These are phyloP conservation scores for Filobasidium uniguttulatum DNA, from an alignment of 1,284 basidiomycete species.

Conservation along the genomic window DNA sequence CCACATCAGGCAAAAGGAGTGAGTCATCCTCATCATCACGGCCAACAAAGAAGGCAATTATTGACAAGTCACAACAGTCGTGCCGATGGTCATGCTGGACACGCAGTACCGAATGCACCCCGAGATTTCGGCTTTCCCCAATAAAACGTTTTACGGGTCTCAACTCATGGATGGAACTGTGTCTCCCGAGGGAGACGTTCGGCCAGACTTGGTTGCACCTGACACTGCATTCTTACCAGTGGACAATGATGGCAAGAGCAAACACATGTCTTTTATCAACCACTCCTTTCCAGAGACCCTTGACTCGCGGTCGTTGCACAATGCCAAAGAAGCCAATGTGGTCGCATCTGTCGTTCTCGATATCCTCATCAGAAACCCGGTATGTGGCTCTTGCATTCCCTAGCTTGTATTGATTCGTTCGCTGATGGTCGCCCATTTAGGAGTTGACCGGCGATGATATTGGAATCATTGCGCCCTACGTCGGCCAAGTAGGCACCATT, in stretches of 20 bases:
- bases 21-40: neutral
- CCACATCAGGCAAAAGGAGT: slow-evolving; percentile 46
- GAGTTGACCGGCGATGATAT: slow-evolving; percentile 56
- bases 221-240: slow-evolving; percentile 37
- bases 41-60: no score
- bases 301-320: slow-evolving; percentile 56
- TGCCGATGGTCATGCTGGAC: slow-evolving; percentile 77
- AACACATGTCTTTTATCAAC: slow-evolving; percentile 46
- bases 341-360: slow-evolving; percentile 68
- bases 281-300: slow-evolving; percentile 54
- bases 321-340: slow-evolving; percentile 58
- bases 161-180: slow-evolving; percentile 60
- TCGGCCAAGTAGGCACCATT: slow-evolving; percentile 60
- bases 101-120: slow-evolving; percentile 94
- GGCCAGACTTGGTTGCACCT: slow-evolving; percentile 47
- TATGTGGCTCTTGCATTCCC: slow-evolving; percentile 36
- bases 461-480: slow-evolving; percentile 76
- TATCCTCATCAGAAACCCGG: slow-evolving; percentile 56
- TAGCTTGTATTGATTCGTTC: neutral
- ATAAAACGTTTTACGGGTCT: slow-evolving; percentile 63
- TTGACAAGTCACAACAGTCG: slow-evolving; percentile 25
- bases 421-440: slow-evolving; percentile 30
- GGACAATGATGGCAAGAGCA: neutral
- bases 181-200: slow-evolving; percentile 41
- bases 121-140: slow-evolving; percentile 69